Base-by-base conservation (phyloP, 441 rosid genomes). In the Bruguiera hainesii region DNA sequence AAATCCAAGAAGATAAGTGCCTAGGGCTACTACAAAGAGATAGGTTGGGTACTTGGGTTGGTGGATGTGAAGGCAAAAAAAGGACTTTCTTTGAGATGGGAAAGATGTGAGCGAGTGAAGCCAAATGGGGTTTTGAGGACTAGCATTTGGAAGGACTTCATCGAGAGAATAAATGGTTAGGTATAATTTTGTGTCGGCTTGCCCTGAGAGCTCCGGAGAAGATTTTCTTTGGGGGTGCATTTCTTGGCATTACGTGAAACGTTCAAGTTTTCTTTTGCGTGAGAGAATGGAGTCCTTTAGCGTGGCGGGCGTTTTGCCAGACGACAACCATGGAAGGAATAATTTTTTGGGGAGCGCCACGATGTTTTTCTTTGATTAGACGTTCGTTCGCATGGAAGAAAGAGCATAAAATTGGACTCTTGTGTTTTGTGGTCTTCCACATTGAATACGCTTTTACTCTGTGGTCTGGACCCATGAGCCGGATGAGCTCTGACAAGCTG, bases 41-140 rank as follows among this genome's bases (percentile, higher is more conserved):
- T 42, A 42, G 48, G 48, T 42, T 42, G 48, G 18, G 48, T 3
- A 77, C 76, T 19, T 77, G 79, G 70, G 81, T 74, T 76, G 85
- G 83, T 73, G 78, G 73, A 77, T 69, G 78, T 67, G 77, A 74
- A 71, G 83, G 81, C 79, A 72, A 81, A 79, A 70, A 81, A 79
- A 70, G 83, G 76, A 83, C 78, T 76, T 80, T 64, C 74, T 62
- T 64, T 30, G 60, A 66, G 70, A 13, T 74, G 31, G 57, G 72
- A 76, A 62, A 68, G 64, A 65, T 56, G 71, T 39, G 50, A 63
- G 69, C 52, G 52, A 33, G 60, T 75, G 49, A 75, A 28, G 75
- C 79, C 89, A 85, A 87, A 82, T 70, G 51, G 50, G 19, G 2
- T 18, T 42, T 56, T 76, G 83, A 80, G 75, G 70, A 56, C 0